Evolutionary conservation across 257 asterid species (phyloP).

Genomic region (Solanum chiquidenum): DNA sequence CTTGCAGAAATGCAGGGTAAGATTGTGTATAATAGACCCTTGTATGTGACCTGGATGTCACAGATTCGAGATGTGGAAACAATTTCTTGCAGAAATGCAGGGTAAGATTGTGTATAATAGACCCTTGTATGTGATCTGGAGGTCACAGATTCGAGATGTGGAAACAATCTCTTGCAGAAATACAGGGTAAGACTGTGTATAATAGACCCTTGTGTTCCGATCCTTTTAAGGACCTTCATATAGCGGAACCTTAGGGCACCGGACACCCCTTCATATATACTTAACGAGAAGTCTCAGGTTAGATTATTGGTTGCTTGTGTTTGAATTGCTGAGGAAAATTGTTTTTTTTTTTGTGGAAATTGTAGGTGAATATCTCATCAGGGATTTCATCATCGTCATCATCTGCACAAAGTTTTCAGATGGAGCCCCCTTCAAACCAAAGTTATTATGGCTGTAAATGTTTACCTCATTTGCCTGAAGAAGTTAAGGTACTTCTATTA

Average conservation of each 20-base stretch:
- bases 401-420: constrained; percentile 37
- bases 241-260: neutral
- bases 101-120: no score
- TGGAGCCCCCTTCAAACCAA: constrained; percentile 99
- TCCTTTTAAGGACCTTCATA: no score
- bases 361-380: constrained; percentile 49
- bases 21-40: no score
- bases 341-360: neutral
- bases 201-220: neutral
- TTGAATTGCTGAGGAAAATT: neutral
- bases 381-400: constrained; percentile 36
- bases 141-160: neutral
- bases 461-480: constrained; percentile 36
- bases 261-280: no score
- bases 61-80: no score
- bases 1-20: no score
- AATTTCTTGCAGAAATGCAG: no score
- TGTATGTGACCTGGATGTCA: no score
- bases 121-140: no score
- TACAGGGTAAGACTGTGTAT: no score
- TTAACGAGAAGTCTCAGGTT: neutral
- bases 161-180: no score
- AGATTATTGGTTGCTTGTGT: neutral
- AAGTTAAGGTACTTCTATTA: constrained; percentile 43
- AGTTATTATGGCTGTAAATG: constrained; percentile 31